Evolutionary conservation across 805 yeast species (phyloP).

Genomic region (Candida manassasensis): DNA sequence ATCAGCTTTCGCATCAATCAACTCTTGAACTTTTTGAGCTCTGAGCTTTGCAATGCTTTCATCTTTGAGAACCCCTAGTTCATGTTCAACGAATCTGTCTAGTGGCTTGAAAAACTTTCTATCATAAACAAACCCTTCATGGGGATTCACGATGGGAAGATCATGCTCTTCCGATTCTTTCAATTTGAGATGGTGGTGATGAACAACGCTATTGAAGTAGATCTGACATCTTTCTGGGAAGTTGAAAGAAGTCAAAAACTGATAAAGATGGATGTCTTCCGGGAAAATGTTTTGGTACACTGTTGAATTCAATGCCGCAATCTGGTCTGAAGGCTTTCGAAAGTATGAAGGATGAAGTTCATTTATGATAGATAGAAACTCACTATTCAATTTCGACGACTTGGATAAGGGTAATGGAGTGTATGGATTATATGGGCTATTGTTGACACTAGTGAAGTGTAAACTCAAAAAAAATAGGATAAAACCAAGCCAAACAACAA

Average conservation of each 20-base stretch:
- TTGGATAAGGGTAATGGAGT: background rate
- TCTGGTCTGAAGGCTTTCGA: background rate
- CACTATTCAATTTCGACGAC: background rate
- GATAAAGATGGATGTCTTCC: constrained; percentile 6
- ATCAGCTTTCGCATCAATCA: constrained; percentile 2
- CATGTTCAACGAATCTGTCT: constrained; percentile 5
- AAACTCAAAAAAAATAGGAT: constrained; percentile 1
- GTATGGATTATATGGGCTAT: background rate
- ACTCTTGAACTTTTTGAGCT: background rate
- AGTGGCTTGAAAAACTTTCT: constrained; percentile 11
- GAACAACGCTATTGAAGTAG: constrained; percentile 14
- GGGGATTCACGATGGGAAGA: constrained; percentile 16
- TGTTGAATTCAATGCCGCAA: background rate
- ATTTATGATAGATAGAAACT: background rate
- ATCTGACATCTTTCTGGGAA: constrained; percentile 18
- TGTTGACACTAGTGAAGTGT: background rate
- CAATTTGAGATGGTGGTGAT: background rate
- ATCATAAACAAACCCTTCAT: constrained; percentile 11
- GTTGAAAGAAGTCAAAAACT: constrained; percentile 9
- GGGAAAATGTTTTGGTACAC: background rate
- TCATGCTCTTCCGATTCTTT: background rate
- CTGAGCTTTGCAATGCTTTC: constrained; percentile 4
- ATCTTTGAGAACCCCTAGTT: constrained; percentile 7
- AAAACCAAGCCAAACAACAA: background rate
- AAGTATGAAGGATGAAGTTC: background rate